Percentiles rank a stretch among this genome's conserved stretches.
These are phyloP conservation scores for Inga oerstediana DNA, from an alignment of 306 rosid species.

Conservation along the genomic window DNA sequence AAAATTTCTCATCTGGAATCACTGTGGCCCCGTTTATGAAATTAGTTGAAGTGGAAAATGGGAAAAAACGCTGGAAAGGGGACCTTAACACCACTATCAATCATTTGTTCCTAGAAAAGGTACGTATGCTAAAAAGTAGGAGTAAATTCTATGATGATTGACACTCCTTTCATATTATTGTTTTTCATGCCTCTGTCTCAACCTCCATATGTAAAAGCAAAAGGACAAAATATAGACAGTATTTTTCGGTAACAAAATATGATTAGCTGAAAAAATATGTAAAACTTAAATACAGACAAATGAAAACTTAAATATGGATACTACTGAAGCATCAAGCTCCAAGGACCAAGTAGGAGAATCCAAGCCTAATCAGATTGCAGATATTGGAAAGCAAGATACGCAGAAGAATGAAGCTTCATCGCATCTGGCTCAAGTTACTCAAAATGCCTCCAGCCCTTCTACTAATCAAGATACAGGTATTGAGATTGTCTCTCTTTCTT, in stretches of 20 bases:
- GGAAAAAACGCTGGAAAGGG: neutral
- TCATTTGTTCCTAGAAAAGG: neutral
- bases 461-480: neutral
- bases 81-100: neutral
- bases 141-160: neutral
- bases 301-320: neutral
- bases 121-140: no score
- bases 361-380: neutral
- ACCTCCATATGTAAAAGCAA: no score
- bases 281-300: no score
- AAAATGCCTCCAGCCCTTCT: no score
- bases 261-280: no score
- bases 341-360: neutral
- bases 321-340: neutral
- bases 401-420: no score
- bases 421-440: no score
- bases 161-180: no score
- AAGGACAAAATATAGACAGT: no score
- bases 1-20: neutral
- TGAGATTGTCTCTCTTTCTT: no score
- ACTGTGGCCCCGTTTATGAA: neutral
- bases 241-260: no score
- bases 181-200: no score
- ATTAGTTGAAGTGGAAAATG: neutral
- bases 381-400: neutral